Conservation (phyloP, 768 basidiomycete species). For the Leucosporidium scottii region DNA sequence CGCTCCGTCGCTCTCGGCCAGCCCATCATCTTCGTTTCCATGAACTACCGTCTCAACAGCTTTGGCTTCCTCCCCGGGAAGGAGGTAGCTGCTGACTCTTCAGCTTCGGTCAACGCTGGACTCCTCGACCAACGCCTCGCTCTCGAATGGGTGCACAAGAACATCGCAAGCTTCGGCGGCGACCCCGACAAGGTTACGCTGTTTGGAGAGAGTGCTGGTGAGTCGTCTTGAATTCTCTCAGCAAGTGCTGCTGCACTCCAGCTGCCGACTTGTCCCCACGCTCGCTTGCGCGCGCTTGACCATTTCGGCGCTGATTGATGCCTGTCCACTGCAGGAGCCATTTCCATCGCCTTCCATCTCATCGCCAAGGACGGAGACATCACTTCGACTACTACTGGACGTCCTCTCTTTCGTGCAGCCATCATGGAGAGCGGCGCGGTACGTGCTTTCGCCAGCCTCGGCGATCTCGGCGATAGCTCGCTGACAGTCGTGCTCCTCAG, state of each 20-base stretch:
- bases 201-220: constrained; percentile 17
- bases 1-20: constrained; percentile 40
- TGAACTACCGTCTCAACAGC: constrained; percentile 51
- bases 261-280: too few relatives aligned
- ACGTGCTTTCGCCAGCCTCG: too few relatives aligned
- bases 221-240: too few relatives aligned
- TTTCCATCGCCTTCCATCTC: constrained; percentile 13
- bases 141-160: constrained; percentile 54
- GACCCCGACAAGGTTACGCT: constrained; percentile 18
- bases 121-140: constrained; percentile 53
- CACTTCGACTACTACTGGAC: neutral
- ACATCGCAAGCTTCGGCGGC: constrained; percentile 14
- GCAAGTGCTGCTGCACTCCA: too few relatives aligned
- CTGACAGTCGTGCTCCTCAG: neutral
- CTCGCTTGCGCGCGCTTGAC: too few relatives aligned
- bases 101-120: constrained; percentile 22
- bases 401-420: constrained; percentile 17
- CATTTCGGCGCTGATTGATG: too few relatives aligned
- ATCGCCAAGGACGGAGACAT: constrained; percentile 18
- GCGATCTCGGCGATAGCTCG: too few relatives aligned
- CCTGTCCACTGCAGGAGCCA: constrained; percentile 1
- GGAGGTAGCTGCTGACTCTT: constrained; percentile 43
- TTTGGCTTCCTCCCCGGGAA: constrained; percentile 50
- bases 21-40: constrained; percentile 50
- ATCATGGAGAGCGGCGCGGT: constrained; percentile 24